Evolutionary conservation across 2,329 filamentous ascomycete species (phyloP).

Genomic region (Bipolaris sorokiniana): DNA sequence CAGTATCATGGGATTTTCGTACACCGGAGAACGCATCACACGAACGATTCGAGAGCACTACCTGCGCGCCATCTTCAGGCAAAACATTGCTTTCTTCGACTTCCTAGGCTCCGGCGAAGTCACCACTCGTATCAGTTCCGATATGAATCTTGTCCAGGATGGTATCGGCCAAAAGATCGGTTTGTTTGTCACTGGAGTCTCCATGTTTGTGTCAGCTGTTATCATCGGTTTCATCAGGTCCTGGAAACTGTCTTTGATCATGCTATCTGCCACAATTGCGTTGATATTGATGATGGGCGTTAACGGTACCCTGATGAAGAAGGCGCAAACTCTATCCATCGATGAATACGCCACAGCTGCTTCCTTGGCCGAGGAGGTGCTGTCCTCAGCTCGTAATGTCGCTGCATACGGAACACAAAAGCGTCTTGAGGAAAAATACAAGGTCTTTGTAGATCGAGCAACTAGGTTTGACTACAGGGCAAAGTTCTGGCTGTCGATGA

Average conservation of each 20-base stretch:
- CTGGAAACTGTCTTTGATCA: constrained; percentile 92
- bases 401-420: constrained; percentile 93
- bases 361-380: constrained; percentile 89
- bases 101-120: constrained; percentile 94
- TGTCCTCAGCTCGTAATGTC: constrained; percentile 91
- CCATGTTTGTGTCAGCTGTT: constrained; percentile 80
- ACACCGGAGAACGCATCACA: constrained; percentile 56
- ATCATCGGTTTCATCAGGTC: constrained; percentile 90
- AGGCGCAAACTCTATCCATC: constrained; percentile 73
- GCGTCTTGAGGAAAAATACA: constrained; percentile 86
- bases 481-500: constrained; percentile 73
- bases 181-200: constrained; percentile 42
- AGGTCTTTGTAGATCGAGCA: constrained; percentile 73
- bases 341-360: constrained; percentile 83
- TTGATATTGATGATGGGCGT: constrained; percentile 78
- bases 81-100: constrained; percentile 62
- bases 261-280: constrained; percentile 78
- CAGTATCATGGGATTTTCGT: constrained; percentile 87
- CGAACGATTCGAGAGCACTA: constrained; percentile 63
- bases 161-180: constrained; percentile 65
- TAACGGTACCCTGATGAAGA: constrained; percentile 77
- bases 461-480: constrained; percentile 77
- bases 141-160: constrained; percentile 93
- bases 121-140: constrained; percentile 92
- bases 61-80: constrained; percentile 61